Evolutionary conservation across 1,284 basidiomycete species (phyloP), one percentile per base, ranked within the genome.

Genomic region (Boletus mariae): DNA sequence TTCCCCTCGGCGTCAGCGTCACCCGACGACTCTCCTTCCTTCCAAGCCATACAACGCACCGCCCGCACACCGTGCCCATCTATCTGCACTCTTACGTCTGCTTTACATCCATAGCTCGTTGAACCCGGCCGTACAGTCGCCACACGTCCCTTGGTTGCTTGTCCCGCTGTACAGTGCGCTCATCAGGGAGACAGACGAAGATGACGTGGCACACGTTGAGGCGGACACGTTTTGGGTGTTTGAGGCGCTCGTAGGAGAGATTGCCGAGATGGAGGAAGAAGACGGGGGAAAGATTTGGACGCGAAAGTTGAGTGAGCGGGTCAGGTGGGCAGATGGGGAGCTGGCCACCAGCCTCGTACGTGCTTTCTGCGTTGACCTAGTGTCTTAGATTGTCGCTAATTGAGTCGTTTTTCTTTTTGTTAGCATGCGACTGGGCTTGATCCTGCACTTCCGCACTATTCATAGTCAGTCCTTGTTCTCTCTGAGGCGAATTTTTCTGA

Each of bases 151-250:
- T 4, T 85, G 85, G 26, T 64, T 90, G 11, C 74, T 90, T 6
- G 75, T 88, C 17, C 84, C 85, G 0, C 63, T 90, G n/a, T 89
- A 89, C 63, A 75, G 76, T 8, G 80, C 79, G 0, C 71, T 89
- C 45, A 69, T 73, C 23, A 77, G 80, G 61, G 87, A 90, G 61
- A 74, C 82, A 1, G 80, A 87, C 17, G 68, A 76, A 0, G 75
- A 80, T 52, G 29, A 31, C 29, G 4, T 31, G 63, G 78, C 79
- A 2, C 87, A 91, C 65, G 77, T 78, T 7, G 89, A 91, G 66
- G 88, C 89, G 1, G 89, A 91, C 60, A 78, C 84, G 0, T 91
- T 91, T 67, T 91, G 88, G 89, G 61, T 89, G 12, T 87, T 91
- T 55, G 86, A 90, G 29, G 29, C 84, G 0, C 74, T 91, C 61